Evolutionary conservation across 805 yeast species (phyloP).

Genomic region (Candida manassasensis): DNA sequence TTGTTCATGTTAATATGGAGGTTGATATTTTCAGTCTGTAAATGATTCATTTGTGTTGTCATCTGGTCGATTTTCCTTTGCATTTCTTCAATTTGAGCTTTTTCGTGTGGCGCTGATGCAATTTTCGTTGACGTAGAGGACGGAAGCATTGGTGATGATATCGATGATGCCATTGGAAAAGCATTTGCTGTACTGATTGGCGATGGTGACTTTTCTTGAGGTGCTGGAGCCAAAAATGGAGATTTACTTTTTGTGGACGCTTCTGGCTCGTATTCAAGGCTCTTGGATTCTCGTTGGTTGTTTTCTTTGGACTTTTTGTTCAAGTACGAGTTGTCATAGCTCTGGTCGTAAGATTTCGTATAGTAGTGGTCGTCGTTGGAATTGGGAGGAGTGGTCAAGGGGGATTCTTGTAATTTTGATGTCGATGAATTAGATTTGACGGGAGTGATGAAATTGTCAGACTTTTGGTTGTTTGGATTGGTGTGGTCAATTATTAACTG

Average conservation of each 20-base stretch:
- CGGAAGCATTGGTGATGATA: background rate
- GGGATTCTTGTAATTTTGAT: background rate
- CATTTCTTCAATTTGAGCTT: background rate
- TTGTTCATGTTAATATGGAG: slow-evolving; percentile 7
- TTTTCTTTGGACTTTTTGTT: slow-evolving; percentile 1
- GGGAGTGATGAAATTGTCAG: background rate
- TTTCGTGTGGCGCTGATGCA: background rate
- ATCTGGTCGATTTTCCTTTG: slow-evolving; percentile 3
- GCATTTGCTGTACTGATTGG: background rate
- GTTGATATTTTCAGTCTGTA: slow-evolving; percentile 8
- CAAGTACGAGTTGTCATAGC: background rate
- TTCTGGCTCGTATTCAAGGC: background rate
- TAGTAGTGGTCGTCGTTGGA: background rate
- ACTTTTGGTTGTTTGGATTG: background rate
- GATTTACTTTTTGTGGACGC: background rate
- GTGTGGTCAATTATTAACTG: background rate
- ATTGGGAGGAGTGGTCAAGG: background rate
- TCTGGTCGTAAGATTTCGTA: background rate
- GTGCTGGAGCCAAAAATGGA: background rate
- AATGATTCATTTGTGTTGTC: slow-evolving; percentile 9
- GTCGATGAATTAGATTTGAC: slow-evolving; percentile 1
- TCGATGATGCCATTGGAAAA: background rate
- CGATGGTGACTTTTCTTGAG: background rate
- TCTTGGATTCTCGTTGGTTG: background rate
- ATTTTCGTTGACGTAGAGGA: slow-evolving; percentile 2